phyloP scores from a whole-genome alignment of 108 stramenopile genomes.

The Cyclotella atomus region DNA sequence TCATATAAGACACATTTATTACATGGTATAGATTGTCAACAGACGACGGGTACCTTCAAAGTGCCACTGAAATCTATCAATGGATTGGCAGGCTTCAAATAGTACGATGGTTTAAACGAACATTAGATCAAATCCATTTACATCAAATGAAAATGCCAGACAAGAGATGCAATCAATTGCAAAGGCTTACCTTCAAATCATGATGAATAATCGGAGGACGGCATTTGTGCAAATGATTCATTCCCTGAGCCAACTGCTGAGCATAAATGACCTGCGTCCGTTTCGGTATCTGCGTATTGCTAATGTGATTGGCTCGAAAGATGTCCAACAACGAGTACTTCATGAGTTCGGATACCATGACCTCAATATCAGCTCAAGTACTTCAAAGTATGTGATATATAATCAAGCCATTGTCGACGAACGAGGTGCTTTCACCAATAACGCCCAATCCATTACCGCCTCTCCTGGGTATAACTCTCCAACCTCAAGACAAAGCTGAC shows the following conservation, averaged over 20 bases:
- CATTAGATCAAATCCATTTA: background rate
- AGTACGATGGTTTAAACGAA: background rate
- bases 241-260: conserved; percentile 83
- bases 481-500: too few relatives aligned
- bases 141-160: background rate
- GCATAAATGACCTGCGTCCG: conserved; percentile 77
- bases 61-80: conserved; percentile 87
- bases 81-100: conserved; percentile 65
- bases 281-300: conserved; percentile 69
- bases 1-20: too few relatives aligned
- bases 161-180: background rate
- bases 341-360: conserved; percentile 89
- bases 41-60: too few relatives aligned
- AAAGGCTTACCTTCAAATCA: conserved; percentile 82
- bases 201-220: conserved; percentile 91
- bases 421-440: too few relatives aligned
- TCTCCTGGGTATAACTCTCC: too few relatives aligned
- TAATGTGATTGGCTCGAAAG: conserved; percentile 77
- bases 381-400: too few relatives aligned
- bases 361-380: conserved; percentile 80
- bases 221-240: conserved; percentile 92
- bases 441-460: too few relatives aligned
- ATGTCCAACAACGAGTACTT: conserved; percentile 83
- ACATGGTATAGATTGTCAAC: too few relatives aligned
- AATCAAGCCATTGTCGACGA: too few relatives aligned